These are phyloP conservation scores for Phytopythium cucurbitacearum DNA, from an alignment of 352 stramenopile species.

Conservation along the genomic window DNA sequence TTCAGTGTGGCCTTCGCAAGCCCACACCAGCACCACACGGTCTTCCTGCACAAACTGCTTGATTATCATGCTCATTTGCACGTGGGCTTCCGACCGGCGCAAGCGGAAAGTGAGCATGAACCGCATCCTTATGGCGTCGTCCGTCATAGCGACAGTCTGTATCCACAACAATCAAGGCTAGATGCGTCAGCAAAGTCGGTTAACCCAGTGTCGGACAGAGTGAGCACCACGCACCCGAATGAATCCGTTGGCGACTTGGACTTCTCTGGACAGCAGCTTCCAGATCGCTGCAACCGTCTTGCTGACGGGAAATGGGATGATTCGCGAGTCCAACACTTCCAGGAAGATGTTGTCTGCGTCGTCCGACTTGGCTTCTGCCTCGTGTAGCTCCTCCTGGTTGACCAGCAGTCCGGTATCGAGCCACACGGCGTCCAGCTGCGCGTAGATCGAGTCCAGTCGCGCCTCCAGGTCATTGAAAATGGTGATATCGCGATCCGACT, in stretches of 20 bases:
- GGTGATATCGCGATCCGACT: neutral
- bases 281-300: slow-evolving; percentile 9
- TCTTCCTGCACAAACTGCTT: slow-evolving; percentile 18
- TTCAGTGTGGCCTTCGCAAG: slow-evolving; percentile 16
- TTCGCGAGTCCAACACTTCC: slow-evolving; percentile 16
- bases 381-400: slow-evolving; percentile 7
- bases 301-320: slow-evolving; percentile 13
- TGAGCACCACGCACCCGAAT: slow-evolving; percentile 1
- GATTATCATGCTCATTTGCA: slow-evolving; percentile 20
- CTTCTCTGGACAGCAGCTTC: slow-evolving; percentile 3
- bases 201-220: neutral
- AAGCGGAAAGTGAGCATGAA: slow-evolving; percentile 15
- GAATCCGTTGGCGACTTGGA: slow-evolving; percentile 8
- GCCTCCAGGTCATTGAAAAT: slow-evolving; percentile 5
- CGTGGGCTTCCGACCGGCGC: slow-evolving; percentile 12
- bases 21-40: slow-evolving; percentile 20
- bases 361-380: slow-evolving; percentile 15
- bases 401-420: slow-evolving; percentile 7
- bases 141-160: slow-evolving; percentile 16
- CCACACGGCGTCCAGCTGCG: slow-evolving; percentile 12
- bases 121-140: slow-evolving; percentile 16
- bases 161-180: too few species aligned
- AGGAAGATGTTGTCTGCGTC: slow-evolving; percentile 7
- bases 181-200: too few species aligned
- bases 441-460: slow-evolving; percentile 10